Conservation (phyloP, 768 basidiomycete species). For the Lepiota subincarnata region DNA sequence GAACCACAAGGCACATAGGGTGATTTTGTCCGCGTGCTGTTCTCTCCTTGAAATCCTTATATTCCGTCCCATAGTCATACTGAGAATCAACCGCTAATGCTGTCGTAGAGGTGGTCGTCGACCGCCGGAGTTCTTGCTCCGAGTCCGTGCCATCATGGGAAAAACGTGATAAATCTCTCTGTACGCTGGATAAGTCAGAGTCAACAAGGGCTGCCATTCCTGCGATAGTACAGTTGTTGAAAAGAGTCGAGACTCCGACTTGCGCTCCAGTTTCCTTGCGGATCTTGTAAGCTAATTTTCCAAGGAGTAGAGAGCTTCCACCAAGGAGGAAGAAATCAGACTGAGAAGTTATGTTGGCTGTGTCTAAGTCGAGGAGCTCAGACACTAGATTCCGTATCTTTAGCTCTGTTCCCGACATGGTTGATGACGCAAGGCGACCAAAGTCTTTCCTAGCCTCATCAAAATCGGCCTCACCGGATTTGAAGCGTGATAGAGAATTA, state of each 20-base stretch:
- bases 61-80: constrained; percentile 25
- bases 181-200: constrained; percentile 12
- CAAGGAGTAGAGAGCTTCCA: constrained; percentile 41
- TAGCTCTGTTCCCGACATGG: constrained; percentile 27
- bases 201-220: constrained; percentile 38
- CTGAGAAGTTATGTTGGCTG: constrained; percentile 23
- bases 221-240: constrained; percentile 36
- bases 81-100: constrained; percentile 19
- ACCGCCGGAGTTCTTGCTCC: constrained; percentile 7
- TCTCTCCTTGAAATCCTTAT: constrained; percentile 17
- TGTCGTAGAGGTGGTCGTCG: constrained; percentile 16
- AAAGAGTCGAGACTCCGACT: constrained; percentile 34
- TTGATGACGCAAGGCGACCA: constrained; percentile 16
- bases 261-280: constrained; percentile 35
- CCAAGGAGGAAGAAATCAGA: constrained; percentile 42
- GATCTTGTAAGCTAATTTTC: constrained; percentile 38
- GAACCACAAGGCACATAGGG: constrained; percentile 35
- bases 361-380: constrained; percentile 28
- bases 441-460: constrained; percentile 24
- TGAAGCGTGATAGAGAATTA: constrained; percentile 12
- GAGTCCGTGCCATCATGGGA: neutral
- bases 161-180: neutral
- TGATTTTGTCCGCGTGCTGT: constrained; percentile 29
- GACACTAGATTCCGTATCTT: constrained; percentile 34
- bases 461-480: constrained; percentile 27